These are phyloP conservation scores for Phlebopus sp. DNA, from an alignment of 1,284 basidiomycete species.

Conservation along the genomic window DNA sequence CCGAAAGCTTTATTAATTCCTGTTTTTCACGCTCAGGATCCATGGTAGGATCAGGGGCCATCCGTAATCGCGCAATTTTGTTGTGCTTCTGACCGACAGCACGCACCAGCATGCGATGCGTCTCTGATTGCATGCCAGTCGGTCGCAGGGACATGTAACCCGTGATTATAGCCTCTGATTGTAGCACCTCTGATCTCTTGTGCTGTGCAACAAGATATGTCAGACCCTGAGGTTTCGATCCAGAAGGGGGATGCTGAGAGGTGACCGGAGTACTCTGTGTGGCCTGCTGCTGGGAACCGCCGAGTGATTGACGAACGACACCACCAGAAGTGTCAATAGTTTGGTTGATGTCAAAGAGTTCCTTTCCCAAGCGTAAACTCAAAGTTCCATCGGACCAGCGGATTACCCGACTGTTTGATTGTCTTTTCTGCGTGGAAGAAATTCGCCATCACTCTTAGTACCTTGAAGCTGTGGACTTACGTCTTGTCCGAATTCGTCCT, in stretches of 20 bases:
- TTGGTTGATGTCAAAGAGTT: conserved; percentile 85
- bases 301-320: conserved; percentile 52
- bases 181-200: conserved; percentile 79
- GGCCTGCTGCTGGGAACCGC: conserved; percentile 39
- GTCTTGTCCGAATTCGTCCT: conserved; percentile 65
- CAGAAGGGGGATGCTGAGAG: conserved; percentile 20
- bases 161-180: conserved; percentile 80
- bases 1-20: conserved; percentile 63
- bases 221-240: conserved; percentile 59
- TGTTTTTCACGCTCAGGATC: conserved; percentile 72
- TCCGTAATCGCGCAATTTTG: conserved; percentile 72
- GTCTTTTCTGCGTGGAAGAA: conserved; percentile 51
- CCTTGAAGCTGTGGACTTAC: conserved; percentile 44
- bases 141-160: conserved; percentile 84
- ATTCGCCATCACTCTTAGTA: background rate
- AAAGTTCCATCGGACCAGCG: conserved; percentile 90
- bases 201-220: conserved; percentile 92
- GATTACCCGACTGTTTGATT: conserved; percentile 86
- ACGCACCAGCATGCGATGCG: conserved; percentile 84
- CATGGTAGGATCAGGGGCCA: conserved; percentile 69
- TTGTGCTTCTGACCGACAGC: conserved; percentile 83
- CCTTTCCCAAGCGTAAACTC: conserved; percentile 85
- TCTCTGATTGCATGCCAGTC: conserved; percentile 86
- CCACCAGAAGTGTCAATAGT: conserved; percentile 70
- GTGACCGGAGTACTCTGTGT: conserved; percentile 31